Evolutionary conservation across 371 early-diverging fungal species (phyloP).

Genomic region (Apophysomyces elegans): DNA sequence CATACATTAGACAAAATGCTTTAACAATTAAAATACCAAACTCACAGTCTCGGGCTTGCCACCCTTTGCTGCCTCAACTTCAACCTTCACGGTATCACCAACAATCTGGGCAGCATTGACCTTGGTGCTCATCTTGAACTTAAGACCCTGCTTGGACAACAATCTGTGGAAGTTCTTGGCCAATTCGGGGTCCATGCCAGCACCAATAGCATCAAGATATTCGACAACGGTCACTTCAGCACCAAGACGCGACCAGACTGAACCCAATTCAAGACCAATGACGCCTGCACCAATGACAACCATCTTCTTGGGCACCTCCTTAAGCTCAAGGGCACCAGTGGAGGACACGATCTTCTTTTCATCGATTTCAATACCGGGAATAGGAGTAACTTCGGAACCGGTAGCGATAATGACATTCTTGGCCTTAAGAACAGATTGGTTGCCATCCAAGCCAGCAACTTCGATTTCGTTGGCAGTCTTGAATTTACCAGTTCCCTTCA

Average conservation of each 20-base stretch:
- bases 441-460: slow-evolving; percentile 84
- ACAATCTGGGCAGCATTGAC: slow-evolving; percentile 84
- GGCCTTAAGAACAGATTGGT: slow-evolving; percentile 68
- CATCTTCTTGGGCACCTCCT: slow-evolving; percentile 96
- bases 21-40: slow-evolving; percentile 10
- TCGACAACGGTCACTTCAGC: slow-evolving; percentile 97
- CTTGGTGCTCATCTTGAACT: slow-evolving; percentile 98
- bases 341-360: slow-evolving; percentile 96
- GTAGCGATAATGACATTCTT: slow-evolving; percentile 98
- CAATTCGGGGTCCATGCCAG: slow-evolving; percentile 96
- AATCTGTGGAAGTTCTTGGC: slow-evolving; percentile 93
- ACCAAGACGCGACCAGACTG: slow-evolving; percentile 97
- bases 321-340: slow-evolving; percentile 94
- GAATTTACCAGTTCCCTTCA: slow-evolving; percentile 92
- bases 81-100: slow-evolving; percentile 87
- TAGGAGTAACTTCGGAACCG: slow-evolving; percentile 93
- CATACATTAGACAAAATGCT: not conserved
- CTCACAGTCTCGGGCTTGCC: slow-evolving; percentile 78
- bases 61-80: slow-evolving; percentile 89
- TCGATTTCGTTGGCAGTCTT: slow-evolving; percentile 78
- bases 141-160: slow-evolving; percentile 94
- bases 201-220: slow-evolving; percentile 92
- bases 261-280: slow-evolving; percentile 98
- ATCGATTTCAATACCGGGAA: slow-evolving; percentile 94
- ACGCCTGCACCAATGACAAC: slow-evolving; percentile 99